Evolutionary conservation across 441 rosid genomes (phyloP).

Genomic region (Manihot esculenta): DNA sequence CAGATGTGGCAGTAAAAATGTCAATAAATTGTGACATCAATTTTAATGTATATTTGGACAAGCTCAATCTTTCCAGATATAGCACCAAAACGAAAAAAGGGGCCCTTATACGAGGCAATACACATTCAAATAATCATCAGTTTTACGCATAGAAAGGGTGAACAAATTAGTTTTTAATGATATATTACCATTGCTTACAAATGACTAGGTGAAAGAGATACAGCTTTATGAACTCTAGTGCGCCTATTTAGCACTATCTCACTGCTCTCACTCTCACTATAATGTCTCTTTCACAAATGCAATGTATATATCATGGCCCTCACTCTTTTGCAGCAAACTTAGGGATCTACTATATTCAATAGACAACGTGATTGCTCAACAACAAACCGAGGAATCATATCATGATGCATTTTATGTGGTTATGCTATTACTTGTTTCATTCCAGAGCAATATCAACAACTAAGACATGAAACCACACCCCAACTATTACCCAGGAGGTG

Average conservation of each 20-base stretch:
- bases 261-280: background rate
- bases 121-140: background rate
- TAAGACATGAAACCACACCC: background rate
- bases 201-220: background rate
- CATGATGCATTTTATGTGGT: background rate
- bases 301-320: background rate
- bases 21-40: background rate
- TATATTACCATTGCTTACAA: background rate
- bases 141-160: background rate
- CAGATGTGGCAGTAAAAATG: background rate
- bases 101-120: background rate
- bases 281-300: background rate
- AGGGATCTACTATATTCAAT: background rate
- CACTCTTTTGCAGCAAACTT: background rate
- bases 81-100: too few relatives aligned
- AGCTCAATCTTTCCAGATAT: background rate
- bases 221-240: background rate
- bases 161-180: background rate
- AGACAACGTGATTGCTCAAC: background rate
- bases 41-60: background rate
- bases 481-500: background rate
- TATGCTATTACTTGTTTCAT: background rate
- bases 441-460: background rate
- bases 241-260: background rate
- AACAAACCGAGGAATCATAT: background rate